A percentile compares a stretch with the other conserved stretches of the same genome.
These are phyloP conservation scores for Populus hybrid DNA, from an alignment of 441 rosid species.

Conservation along the genomic window DNA sequence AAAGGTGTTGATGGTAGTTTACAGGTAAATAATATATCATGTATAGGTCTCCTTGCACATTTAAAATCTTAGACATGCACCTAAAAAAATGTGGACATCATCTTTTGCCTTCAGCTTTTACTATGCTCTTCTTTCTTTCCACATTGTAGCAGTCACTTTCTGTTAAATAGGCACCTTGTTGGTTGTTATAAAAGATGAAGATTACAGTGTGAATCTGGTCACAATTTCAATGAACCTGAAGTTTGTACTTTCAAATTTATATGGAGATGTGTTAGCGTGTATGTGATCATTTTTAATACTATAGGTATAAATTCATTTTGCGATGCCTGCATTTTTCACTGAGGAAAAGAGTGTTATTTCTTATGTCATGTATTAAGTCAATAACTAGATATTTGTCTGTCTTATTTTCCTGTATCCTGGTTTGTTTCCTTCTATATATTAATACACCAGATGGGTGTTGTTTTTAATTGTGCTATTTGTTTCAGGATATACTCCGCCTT, in stretches of 20 bases:
- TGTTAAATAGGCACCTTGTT: not conserved
- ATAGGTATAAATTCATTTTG: not conserved
- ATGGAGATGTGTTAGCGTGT: not conserved
- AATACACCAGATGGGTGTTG: not conserved
- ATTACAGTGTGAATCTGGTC: not conserved
- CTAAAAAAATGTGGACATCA: conserved; percentile 1
- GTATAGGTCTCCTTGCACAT: conserved; percentile 1
- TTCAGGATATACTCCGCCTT: conserved; percentile 98
- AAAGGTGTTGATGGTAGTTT: conserved; percentile 99
- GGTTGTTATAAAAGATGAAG: not conserved
- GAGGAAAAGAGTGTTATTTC: not conserved
- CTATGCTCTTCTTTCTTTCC: not conserved
- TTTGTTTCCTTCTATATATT: not conserved
- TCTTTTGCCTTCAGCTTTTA: not conserved
- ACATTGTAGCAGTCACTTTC: not conserved
- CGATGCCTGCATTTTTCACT: not conserved
- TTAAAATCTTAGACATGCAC: conserved; percentile 1
- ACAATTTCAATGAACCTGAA: not conserved
- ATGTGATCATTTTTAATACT: not conserved
- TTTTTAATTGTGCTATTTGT: conserved; percentile 21
- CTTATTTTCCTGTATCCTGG: not conserved
- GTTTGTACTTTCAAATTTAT: not conserved
- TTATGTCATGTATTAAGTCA: not conserved
- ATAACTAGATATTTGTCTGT: not conserved
- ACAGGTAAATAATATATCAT: conserved; percentile 55